These are phyloP conservation scores for Solanum hybrid DNA, from an alignment of 305 asterid species.

Conservation along the genomic window DNA sequence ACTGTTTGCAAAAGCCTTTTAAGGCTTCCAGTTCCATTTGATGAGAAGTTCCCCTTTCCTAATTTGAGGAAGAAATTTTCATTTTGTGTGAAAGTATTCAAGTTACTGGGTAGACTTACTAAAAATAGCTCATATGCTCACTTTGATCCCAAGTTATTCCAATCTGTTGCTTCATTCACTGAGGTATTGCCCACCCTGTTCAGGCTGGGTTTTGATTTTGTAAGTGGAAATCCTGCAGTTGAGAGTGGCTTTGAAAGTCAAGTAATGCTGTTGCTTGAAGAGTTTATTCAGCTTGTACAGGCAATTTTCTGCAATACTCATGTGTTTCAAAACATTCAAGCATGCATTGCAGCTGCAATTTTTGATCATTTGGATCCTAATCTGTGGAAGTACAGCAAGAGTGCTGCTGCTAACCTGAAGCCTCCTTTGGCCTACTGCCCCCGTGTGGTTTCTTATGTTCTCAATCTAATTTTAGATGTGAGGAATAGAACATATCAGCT, in stretches of 20 bases:
- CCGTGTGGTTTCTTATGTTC: slow-evolving; percentile 54
- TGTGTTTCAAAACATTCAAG: slow-evolving; percentile 61
- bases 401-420: slow-evolving; percentile 40
- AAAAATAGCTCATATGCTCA: slow-evolving; percentile 48
- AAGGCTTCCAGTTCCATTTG: slow-evolving; percentile 37
- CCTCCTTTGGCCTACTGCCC: slow-evolving; percentile 79
- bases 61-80: slow-evolving; percentile 59
- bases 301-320: slow-evolving; percentile 41
- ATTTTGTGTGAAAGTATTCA: slow-evolving; percentile 56
- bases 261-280: slow-evolving; percentile 61
- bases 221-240: slow-evolving; percentile 38
- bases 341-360: slow-evolving; percentile 58
- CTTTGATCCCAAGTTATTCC: slow-evolving; percentile 53
- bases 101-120: slow-evolving; percentile 54
- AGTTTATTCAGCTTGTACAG: slow-evolving; percentile 68
- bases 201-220: slow-evolving; percentile 53
- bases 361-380: slow-evolving; percentile 52
- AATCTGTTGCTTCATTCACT: slow-evolving; percentile 55
- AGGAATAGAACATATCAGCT: slow-evolving; percentile 42
- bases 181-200: slow-evolving; percentile 53
- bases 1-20: slow-evolving; percentile 48
- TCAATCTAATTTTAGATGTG: slow-evolving; percentile 62
- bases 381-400: slow-evolving; percentile 50
- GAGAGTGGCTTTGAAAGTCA: slow-evolving; percentile 72
- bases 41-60: slow-evolving; percentile 49